Conservation (phyloP, 371 early-diverging fungal genomes). For the Syncephalastrum sp. region DNA sequence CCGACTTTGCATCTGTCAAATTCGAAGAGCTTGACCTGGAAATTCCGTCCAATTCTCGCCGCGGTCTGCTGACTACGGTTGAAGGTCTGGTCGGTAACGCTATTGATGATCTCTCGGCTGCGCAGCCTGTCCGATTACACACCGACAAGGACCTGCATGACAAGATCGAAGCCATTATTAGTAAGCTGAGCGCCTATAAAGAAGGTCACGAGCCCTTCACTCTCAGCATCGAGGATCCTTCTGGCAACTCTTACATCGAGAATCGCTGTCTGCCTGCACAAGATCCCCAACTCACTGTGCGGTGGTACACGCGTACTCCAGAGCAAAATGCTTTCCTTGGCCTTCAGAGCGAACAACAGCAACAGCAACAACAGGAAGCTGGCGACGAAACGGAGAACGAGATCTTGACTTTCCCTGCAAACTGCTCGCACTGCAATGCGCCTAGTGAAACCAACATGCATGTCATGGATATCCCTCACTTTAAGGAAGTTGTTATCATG, state of each 20-base stretch:
- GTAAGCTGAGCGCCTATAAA: slow-evolving; percentile 59
- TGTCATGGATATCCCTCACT: slow-evolving; percentile 89
- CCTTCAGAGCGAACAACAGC: slow-evolving; percentile 52
- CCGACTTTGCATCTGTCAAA: slow-evolving; percentile 78
- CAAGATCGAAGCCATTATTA: slow-evolving; percentile 73
- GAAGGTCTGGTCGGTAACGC: slow-evolving; percentile 84
- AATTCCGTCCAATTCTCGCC: slow-evolving; percentile 77
- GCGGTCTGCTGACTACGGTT: slow-evolving; percentile 83
- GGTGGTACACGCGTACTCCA: slow-evolving; percentile 68
- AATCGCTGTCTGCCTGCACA: slow-evolving; percentile 63
- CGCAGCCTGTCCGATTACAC: slow-evolving; percentile 78
- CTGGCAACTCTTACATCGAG: slow-evolving; percentile 93
- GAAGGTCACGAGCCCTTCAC: slow-evolving; percentile 67
- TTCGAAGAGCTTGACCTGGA: slow-evolving; percentile 87
- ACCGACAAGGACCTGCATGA: slow-evolving; percentile 64
- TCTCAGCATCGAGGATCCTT: slow-evolving; percentile 83
- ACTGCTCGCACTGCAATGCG: slow-evolving; percentile 83
- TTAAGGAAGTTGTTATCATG: slow-evolving; percentile 96
- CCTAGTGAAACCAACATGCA: slow-evolving; percentile 93
- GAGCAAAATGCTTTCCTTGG: slow-evolving; percentile 84
- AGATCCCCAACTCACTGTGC: slow-evolving; percentile 76
- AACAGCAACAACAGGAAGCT: slow-evolving; percentile 14
- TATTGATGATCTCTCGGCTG: slow-evolving; percentile 75
- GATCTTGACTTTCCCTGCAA: slow-evolving; percentile 79
- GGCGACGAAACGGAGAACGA: slow-evolving; percentile 62